phyloP scores from a whole-genome alignment of 73 alveolate genomes.

The Symbiodinium pilosum region DNA sequence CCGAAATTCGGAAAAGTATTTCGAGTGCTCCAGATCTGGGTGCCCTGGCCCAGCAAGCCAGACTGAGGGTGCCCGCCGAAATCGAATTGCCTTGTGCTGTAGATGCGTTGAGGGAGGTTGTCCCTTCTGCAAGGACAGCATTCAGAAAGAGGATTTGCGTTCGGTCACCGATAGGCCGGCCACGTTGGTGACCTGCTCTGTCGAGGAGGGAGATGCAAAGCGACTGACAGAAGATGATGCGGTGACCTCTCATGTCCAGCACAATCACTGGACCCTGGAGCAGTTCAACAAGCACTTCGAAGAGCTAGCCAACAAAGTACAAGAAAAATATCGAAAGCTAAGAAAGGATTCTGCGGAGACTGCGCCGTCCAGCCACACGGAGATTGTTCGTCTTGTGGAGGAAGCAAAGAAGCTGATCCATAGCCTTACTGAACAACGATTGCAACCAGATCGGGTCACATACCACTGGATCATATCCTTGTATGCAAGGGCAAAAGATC shows the following conservation, averaged over 20 bases:
- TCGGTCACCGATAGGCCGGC: slow-evolving; percentile 47
- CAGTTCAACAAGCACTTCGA: slow-evolving; percentile 32
- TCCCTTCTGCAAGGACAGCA: slow-evolving; percentile 10
- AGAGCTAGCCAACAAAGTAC: slow-evolving; percentile 39
- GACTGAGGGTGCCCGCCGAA: not conserved
- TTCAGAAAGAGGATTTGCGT: slow-evolving; percentile 44
- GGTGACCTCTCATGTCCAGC: not conserved
- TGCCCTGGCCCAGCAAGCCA: slow-evolving; percentile 36
- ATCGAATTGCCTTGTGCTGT: slow-evolving; percentile 23
- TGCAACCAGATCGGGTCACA: slow-evolving; percentile 33
- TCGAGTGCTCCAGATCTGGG: slow-evolving; percentile 34
- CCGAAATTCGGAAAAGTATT: not conserved
- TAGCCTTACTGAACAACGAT: not conserved
- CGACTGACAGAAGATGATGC: not conserved
- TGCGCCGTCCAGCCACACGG: slow-evolving; percentile 5
- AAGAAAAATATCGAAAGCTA: not conserved
- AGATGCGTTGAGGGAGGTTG: not conserved
- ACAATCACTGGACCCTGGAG: slow-evolving; percentile 31
- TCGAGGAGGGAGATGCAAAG: not conserved
- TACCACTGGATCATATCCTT: slow-evolving; percentile 39
- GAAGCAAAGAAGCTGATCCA: not conserved
- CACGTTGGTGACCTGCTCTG: not conserved
- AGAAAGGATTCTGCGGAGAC: not conserved
- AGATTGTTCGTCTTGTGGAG: slow-evolving; percentile 19
- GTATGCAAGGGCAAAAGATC: slow-evolving; percentile 23